Percentiles rank a stretch among this genome's conserved stretches.
phyloP scores from a whole-genome alignment of 805 yeast species.

The Yarrowia keelungensis region DNA sequence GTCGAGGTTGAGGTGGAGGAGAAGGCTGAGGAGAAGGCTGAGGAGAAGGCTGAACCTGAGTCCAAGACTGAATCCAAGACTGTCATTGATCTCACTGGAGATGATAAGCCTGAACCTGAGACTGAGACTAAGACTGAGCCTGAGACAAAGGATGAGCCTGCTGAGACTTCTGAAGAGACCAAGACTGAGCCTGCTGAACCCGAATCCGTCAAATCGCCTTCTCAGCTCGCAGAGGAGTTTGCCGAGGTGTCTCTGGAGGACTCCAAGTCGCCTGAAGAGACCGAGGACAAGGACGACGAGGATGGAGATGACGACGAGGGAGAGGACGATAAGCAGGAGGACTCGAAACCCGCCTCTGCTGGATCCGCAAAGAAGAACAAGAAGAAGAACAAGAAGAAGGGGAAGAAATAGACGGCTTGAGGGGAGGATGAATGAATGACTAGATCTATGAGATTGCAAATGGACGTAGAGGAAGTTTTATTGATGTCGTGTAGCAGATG shows the following conservation, averaged over 20 bases:
- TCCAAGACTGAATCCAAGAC: neutral
- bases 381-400: conserved; percentile 39
- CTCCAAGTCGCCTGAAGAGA: conserved; percentile 39
- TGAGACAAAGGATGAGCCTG: conserved; percentile 40
- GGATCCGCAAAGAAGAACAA: conserved; percentile 40
- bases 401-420: neutral
- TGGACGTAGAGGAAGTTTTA: no score
- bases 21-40: neutral
- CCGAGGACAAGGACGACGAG: conserved; percentile 34
- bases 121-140: conserved; percentile 13
- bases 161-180: conserved; percentile 37
- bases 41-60: neutral
- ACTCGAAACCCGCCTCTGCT: conserved; percentile 38
- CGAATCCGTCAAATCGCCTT: no score
- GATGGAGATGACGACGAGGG: conserved; percentile 40
- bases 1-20: neutral
- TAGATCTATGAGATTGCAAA: no score
- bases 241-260: conserved; percentile 36
- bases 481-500: no score
- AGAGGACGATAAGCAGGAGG: conserved; percentile 39
- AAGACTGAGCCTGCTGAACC: neutral
- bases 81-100: conserved; percentile 4
- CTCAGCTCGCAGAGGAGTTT: conserved; percentile 7
- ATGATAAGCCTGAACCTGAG: neutral
- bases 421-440: no score